Evolutionary conservation across 192 early-diverging fungal species (phyloP).

Genomic region (Oehlia diaphana): DNA sequence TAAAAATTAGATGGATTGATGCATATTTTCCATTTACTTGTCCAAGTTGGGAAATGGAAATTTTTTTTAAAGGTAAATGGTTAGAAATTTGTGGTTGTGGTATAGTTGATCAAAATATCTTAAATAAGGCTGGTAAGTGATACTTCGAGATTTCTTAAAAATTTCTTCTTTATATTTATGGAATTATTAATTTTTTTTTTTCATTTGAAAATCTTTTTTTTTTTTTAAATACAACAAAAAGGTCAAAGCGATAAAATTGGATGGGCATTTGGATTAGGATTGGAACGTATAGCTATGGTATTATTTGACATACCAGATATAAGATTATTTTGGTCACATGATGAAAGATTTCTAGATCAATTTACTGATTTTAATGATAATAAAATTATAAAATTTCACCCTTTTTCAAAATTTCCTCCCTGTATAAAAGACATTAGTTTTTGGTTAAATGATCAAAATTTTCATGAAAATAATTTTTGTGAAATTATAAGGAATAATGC

Average conservation of each 20-base stretch:
- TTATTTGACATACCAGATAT: conserved; percentile 96
- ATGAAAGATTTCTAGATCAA: conserved; percentile 83
- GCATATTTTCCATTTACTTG: conserved; percentile 32
- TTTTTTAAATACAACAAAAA: neutral
- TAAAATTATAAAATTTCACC: conserved; percentile 73
- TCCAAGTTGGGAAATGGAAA: conserved; percentile 97
- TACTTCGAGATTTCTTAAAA: neutral
- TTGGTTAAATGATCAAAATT: conserved; percentile 67
- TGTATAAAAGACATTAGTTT: conserved; percentile 97
- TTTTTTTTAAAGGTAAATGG: conserved; percentile 91
- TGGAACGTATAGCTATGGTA: conserved; percentile 95
- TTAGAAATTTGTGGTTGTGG: conserved; percentile 94
- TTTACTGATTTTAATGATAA: conserved; percentile 60
- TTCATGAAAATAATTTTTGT: conserved; percentile 94
- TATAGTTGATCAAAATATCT: conserved; percentile 82
- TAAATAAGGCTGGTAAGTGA: conserved; percentile 63
- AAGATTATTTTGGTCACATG: conserved; percentile 92
- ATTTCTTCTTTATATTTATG: too few species aligned
- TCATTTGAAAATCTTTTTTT: conserved; percentile 8
- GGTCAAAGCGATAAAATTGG: conserved; percentile 77
- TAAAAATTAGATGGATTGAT: conserved; percentile 94
- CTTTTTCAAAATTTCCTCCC: conserved; percentile 87
- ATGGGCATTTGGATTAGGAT: conserved; percentile 98
- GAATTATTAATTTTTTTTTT: neutral
- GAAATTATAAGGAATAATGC: conserved; percentile 90